These are phyloP conservation scores for Cryphonectria naterciae DNA, from an alignment of 2,329 filamentous ascomycete species.

Conservation along the genomic window DNA sequence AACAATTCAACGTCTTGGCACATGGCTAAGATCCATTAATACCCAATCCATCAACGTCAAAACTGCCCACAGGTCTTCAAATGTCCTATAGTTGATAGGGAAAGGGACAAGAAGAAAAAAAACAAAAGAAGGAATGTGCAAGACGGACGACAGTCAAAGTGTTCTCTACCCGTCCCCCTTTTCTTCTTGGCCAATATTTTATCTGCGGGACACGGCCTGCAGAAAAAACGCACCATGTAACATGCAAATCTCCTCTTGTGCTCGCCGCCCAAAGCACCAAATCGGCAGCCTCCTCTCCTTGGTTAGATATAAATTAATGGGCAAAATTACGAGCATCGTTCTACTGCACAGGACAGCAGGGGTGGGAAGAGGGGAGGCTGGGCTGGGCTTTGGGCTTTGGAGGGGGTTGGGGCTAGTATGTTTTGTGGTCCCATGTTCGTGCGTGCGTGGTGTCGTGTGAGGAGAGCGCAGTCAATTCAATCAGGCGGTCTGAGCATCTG, in stretches of 20 bases:
- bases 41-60: too few relatives aligned
- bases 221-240: neutral
- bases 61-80: neutral
- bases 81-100: neutral
- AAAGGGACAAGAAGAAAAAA: neutral
- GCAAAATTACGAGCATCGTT: neutral
- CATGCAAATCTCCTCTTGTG: neutral
- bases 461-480: neutral
- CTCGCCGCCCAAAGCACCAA: too few relatives aligned
- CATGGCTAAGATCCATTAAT: too few relatives aligned
- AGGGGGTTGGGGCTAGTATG: neutral
- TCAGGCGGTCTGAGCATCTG: conserved; percentile 7
- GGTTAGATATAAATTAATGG: neutral
- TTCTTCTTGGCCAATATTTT: neutral
- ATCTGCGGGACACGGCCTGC: neutral
- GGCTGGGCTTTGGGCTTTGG: neutral
- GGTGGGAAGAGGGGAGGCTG: neutral
- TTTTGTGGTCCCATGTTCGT: neutral
- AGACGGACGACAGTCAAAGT: neutral
- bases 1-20: neutral
- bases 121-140: neutral
- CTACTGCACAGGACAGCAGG: neutral
- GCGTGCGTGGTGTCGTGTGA: neutral
- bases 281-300: neutral
- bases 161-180: neutral